Base-by-base conservation (phyloP, 108 stramenopile genomes). In the Cyclotella distinguenda region DNA sequence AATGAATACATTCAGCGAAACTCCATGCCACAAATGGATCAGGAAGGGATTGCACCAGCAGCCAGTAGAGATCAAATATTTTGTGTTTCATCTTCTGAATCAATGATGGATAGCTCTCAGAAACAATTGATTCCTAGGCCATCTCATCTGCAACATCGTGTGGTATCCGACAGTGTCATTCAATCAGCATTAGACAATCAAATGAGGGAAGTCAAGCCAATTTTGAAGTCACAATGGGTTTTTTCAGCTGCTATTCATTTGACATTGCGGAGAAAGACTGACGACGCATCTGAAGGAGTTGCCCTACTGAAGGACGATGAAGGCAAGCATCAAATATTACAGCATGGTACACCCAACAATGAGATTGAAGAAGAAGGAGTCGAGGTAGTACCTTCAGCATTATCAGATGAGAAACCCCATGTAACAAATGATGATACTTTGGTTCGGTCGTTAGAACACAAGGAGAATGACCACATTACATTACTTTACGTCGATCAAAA, bases 31-130 rank as follows among this genome's bases (percentile, higher is more conserved):
- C 11, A 21, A 23, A 18, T 42, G 4, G 11, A 27, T 9, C 39
- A 53, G 32, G 51, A 66, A 43, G 35, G 58, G 18, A 58, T 68
- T 58, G 67, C 57, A 39, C 46, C 58, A 2, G 67, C 58, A 12
- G 35, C n/a, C 19, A 34, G 30, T 16, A 36, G 50, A 2, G 25
- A 38, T n/a, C 36, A 68, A 16, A 34, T 66, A 27, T 18, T 66
- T 45, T 54, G 45, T 32, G 21, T 66, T 13, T 30, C 28, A 30
- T 45, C 65, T 3, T 26, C 26, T 43, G 51, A 53, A 43, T 43
- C 21, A n/a, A 3, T 32, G 0, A 54, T 55, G 31, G 46, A 55
- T 18, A 12, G 31, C 42, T 26, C 40, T 1, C 8, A 18, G 16
- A 27, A 35, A 35, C 0, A 21, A 18, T 28, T 34, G 33, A 35